Evolutionary conservation across 2,329 filamentous ascomycete genomes (phyloP).

Genomic region (Fusarium albidum): DNA sequence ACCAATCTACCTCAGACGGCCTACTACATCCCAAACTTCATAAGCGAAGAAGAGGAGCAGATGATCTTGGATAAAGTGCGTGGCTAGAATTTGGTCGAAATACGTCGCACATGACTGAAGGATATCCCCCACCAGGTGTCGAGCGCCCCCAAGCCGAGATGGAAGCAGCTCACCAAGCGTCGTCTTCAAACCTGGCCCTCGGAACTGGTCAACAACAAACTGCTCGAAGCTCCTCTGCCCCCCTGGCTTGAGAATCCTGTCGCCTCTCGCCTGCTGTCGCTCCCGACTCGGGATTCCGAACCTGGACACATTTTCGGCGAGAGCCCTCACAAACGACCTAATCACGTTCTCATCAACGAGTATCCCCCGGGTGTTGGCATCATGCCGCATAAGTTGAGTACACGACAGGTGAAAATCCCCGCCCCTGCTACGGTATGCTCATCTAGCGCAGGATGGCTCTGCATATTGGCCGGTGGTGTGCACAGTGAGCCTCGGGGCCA

Average conservation of each 20-base stretch:
- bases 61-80: constrained; percentile 74
- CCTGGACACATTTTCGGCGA: constrained; percentile 58
- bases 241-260: constrained; percentile 77
- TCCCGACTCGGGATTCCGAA: constrained; percentile 48
- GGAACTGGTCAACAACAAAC: constrained; percentile 77
- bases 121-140: constrained; percentile 55
- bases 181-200: constrained; percentile 92
- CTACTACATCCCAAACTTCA: constrained; percentile 89
- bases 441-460: constrained; percentile 70
- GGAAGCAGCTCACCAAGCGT: constrained; percentile 88
- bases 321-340: constrained; percentile 80
- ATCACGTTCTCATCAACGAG: constrained; percentile 94
- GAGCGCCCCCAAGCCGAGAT: constrained; percentile 75
- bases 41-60: constrained; percentile 77
- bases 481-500: constrained; percentile 84
- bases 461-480: constrained; percentile 90
- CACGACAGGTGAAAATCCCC: constrained; percentile 27
- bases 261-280: constrained; percentile 65
- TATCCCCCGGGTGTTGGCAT: constrained; percentile 91
- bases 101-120: constrained; percentile 26
- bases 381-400: constrained; percentile 82
- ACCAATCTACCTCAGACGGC: constrained; percentile 67
- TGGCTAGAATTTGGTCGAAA: constrained; percentile 32
- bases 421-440: constrained; percentile 39
- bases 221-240: constrained; percentile 79